These are phyloP conservation scores for Neurospora intermedia DNA, from an alignment of 495 filamentous ascomycete species.

Conservation along the genomic window DNA sequence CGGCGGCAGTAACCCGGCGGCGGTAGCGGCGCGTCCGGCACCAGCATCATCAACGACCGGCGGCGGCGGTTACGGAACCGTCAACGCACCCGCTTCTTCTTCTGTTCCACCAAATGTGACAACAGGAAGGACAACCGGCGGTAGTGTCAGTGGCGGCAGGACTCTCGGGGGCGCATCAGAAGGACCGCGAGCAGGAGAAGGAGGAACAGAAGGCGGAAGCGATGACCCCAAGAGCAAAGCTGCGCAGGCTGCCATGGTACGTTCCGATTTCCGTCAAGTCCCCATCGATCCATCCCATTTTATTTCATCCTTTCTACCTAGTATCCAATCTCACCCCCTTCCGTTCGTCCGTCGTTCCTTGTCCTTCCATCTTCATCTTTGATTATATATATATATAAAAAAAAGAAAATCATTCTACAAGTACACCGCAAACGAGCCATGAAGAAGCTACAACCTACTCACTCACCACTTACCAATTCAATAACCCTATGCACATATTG, in stretches of 20 bases:
- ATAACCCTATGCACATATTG: not conserved
- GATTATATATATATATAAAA: no score
- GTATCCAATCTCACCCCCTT: no score
- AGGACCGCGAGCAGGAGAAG: no score
- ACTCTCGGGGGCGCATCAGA: not conserved
- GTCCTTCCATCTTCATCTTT: no score
- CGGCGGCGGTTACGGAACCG: not conserved
- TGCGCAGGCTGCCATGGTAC: slow-evolving; percentile 58
- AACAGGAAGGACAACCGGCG: not conserved
- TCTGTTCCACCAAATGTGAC: not conserved
- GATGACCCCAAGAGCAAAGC: slow-evolving; percentile 45
- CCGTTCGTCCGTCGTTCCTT: not conserved
- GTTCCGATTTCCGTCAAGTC: not conserved
- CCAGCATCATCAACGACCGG: not conserved
- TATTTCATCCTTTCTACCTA: not conserved
- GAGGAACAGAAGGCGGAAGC: slow-evolving; percentile 15
- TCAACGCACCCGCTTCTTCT: not conserved
- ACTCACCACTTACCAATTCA: not conserved
- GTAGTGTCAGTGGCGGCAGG: not conserved
- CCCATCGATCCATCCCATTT: not conserved
- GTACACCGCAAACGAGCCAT: no score
- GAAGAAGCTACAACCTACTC: not conserved
- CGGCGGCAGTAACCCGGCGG: slow-evolving; percentile 2
- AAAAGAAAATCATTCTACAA: no score
- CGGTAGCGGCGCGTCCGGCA: slow-evolving; percentile 1